phyloP scores from a whole-genome alignment of 208 protist genomes.

The Tritrichomonas musculus region DNA sequence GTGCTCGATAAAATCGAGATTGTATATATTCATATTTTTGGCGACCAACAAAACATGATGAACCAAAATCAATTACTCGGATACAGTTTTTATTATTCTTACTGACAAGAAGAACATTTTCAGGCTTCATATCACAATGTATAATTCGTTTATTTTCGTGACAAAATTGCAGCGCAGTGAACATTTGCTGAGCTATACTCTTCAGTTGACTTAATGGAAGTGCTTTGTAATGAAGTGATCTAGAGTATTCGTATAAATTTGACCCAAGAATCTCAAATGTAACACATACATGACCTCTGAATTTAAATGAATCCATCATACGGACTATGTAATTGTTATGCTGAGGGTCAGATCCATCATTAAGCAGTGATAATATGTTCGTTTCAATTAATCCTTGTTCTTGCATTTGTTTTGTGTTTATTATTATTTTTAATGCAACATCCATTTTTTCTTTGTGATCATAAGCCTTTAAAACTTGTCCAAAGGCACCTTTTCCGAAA shows the following conservation, averaged over 20 bases:
- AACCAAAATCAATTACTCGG: slow-evolving; percentile 95
- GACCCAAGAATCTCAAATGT: not conserved
- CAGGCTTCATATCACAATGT: slow-evolving; percentile 25
- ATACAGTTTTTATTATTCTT: slow-evolving; percentile 53
- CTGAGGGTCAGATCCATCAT: not conserved
- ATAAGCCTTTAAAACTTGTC: slow-evolving; percentile 69
- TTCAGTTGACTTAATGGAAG: not conserved
- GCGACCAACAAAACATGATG: slow-evolving; percentile 70
- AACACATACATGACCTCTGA: not conserved
- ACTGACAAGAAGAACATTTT: not conserved
- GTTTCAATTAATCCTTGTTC: not conserved
- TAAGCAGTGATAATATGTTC: not conserved
- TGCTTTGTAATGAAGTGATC: not conserved
- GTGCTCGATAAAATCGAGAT: slow-evolving; percentile 57
- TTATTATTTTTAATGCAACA: slow-evolving; percentile 62
- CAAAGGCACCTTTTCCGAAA: slow-evolving; percentile 75
- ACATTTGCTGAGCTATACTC: not conserved
- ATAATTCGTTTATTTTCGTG: not conserved
- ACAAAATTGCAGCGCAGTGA: slow-evolving; percentile 29
- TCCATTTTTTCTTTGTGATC: slow-evolving; percentile 65
- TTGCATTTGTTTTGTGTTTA: slow-evolving; percentile 50
- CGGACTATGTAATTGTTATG: not conserved
- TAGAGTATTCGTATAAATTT: slow-evolving; percentile 8
- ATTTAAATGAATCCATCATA: not conserved
- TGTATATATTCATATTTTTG: slow-evolving; percentile 80